Base-by-base conservation (phyloP, 495 filamentous ascomycete species). In the Lophiotrema nucula region DNA sequence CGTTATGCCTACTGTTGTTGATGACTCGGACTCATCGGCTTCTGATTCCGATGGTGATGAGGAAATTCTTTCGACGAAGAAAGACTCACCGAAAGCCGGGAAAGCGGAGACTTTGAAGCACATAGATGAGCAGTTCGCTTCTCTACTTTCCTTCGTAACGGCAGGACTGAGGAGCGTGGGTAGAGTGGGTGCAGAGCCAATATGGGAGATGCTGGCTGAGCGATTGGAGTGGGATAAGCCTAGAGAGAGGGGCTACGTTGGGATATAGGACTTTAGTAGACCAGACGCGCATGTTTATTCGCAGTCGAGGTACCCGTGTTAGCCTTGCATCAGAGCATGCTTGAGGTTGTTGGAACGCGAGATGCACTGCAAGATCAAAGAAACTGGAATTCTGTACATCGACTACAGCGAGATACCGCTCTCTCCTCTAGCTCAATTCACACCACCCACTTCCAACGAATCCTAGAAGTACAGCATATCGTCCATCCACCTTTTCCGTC, bases 141-240 rank as follows among this genome's bases (percentile, higher is more conserved):
- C 60, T 12, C 65, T 78, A 13, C 58, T 74, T 11, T 52, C 61
- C 10, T 82, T 81, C 57, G 61, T 80, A 8, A 62, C 62, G 4
- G 75, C 76, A 10, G 77, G 77, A 2, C 60, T 83, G 38, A 72
- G 73, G 44, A 71, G 74, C 11, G 64, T 80, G 2, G 73, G 78
- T 22, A 73, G 81, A 44, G 73, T 71, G 16, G 69, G 76, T 37
- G 78, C 72, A 15, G 75, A 77, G 25, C 45, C 70, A 12, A 72
- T 69, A 31, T 80, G 81, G 75, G 77, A 81, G 52, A 75, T 78
- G 50, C 66, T 83, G 22, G 79, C 79, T 21, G 78, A 79, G 51
- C 75, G 70, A 44, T 51, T 77, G 50, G 70, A 74, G 13, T 70
- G 69, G 70, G 52, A 65, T 18, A 48, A 51, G 50, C 22, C 15